A percentile compares a stretch with the other conserved stretches of the same genome.
Evolutionary conservation across 2,329 filamentous ascomycete species (phyloP).

Genomic region (Blastomyces emzantsi): DNA sequence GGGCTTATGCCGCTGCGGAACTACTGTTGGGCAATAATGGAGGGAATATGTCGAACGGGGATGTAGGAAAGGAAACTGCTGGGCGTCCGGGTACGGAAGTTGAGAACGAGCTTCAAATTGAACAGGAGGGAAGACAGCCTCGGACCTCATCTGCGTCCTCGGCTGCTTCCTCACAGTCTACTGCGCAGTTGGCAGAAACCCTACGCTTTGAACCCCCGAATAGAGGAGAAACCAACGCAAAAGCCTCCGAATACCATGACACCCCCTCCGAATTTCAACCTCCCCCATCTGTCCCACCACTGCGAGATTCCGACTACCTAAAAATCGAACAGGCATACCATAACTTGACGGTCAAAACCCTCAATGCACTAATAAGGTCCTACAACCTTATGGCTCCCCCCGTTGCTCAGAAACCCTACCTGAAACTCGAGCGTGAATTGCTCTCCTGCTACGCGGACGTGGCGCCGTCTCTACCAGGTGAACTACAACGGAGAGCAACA

Average conservation of each 20-base stretch:
- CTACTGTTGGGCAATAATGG: conserved; percentile 10
- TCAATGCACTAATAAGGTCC: conserved; percentile 71
- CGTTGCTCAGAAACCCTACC: conserved; percentile 88
- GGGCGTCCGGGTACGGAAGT: not conserved
- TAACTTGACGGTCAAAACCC: conserved; percentile 61
- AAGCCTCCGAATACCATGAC: not conserved
- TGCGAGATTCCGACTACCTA: conserved; percentile 73
- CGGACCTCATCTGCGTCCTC: not conserved
- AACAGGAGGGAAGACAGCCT: conserved; percentile 21
- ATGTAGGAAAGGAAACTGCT: not conserved
- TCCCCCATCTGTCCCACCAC: conserved; percentile 47
- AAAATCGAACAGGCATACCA: conserved; percentile 64
- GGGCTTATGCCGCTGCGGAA: conserved; percentile 63
- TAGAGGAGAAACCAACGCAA: conserved; percentile 3
- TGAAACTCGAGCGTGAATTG: conserved; percentile 72
- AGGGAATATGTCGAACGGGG: not conserved
- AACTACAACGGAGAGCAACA: conserved; percentile 61
- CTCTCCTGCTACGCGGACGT: conserved; percentile 75
- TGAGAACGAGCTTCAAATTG: conserved; percentile 18
- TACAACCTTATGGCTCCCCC: conserved; percentile 95
- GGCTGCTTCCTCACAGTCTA: conserved; percentile 4
- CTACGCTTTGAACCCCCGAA: not conserved
- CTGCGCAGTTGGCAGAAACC: not conserved
- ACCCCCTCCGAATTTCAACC: conserved; percentile 15
- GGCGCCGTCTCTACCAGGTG: conserved; percentile 62